Base-by-base conservation (phyloP, 306 rosid species). In the Vigna trinervia region DNA sequence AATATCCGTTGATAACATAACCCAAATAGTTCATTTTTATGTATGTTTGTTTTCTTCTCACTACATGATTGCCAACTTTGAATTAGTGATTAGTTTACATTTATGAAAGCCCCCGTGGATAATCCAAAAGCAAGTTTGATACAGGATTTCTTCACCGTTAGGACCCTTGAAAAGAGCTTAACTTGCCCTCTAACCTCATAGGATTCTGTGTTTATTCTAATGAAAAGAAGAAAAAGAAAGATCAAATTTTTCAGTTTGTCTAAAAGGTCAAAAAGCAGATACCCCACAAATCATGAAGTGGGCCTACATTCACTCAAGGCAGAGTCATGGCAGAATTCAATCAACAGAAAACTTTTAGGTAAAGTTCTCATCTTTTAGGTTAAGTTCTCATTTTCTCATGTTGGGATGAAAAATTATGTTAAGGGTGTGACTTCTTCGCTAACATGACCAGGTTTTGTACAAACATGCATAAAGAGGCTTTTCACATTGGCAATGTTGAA, bases 251-350 rank as follows among this genome's bases (percentile, higher is more conserved):
- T 28, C 45, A 45, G 7, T 69, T 10, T 12, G 11, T 76, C 83
- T 28, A 71, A 84, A 34, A 86, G 71, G 89, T 87, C 88, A 84
- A 87, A 68, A 88, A 82, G 90, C 71, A 15, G 30, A 58, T 36
- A 39, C 67, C 76, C 32, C 59, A 38, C 56, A 39, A 47, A 23
- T 51, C 26, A 78, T 14, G 59, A 54, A 34, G 64, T 17, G 81
- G 15, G 45, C 54, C 54, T 47, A 47, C 52, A 38, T 28, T 30
- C 43, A 19, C 6, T 23, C 69, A 1, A 1, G 7, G 38, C 47
- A 19, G 41, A 47, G 34, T 56, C 28, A 50, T 15, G 66, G 45
- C 14, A 17, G 28, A 20, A 7, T 56, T 17, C 38, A 12, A 38
- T 10, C 15, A 12, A 38, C 20, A 53, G 26, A 53, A 48, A 41